A percentile compares a stretch with the other conserved stretches of the same genome.
These are phyloP conservation scores for Curvularia verruculosa DNA, from an alignment of 2,329 filamentous ascomycete genomes.

Conservation along the genomic window DNA sequence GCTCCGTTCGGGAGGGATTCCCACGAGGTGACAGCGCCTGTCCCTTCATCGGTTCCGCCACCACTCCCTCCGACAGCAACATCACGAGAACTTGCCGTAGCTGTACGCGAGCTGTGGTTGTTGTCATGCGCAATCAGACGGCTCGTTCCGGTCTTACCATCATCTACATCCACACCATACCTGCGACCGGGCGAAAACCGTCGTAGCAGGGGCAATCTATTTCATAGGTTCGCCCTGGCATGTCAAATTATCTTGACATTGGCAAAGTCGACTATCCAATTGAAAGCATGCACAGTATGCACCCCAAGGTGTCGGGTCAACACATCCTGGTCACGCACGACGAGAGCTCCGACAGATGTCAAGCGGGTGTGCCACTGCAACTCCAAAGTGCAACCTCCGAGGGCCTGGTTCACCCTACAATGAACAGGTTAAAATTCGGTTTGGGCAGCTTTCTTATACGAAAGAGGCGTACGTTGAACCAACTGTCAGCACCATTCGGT, in stretches of 20 bases:
- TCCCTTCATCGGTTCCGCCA: not conserved
- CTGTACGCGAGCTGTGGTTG: not conserved
- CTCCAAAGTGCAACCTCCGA: constrained; percentile 21
- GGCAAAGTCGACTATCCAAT: not conserved
- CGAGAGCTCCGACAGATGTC: not conserved
- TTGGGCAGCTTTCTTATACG: constrained; percentile 3
- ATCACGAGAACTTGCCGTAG: constrained; percentile 1
- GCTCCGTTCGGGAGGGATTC: not conserved
- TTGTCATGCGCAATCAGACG: not conserved
- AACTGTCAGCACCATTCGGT: constrained; percentile 22
- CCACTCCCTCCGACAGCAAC: not conserved
- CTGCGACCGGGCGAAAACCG: not conserved
- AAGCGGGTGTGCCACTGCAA: constrained; percentile 9
- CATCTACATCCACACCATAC: not conserved
- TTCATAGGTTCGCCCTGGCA: not conserved
- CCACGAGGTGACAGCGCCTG: not conserved
- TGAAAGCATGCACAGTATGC: not conserved
- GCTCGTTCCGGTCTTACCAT: not conserved
- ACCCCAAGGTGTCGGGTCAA: not conserved
- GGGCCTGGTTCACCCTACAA: constrained; percentile 6
- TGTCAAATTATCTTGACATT: not conserved
- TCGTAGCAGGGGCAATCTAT: not conserved
- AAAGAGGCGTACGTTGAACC: constrained; percentile 12
- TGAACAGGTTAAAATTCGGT: constrained; percentile 17
- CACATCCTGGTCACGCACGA: constrained; percentile 2